Evolutionary conservation across 257 asterid genomes (phyloP).

Genomic region (Solanum megistacrolobum): DNA sequence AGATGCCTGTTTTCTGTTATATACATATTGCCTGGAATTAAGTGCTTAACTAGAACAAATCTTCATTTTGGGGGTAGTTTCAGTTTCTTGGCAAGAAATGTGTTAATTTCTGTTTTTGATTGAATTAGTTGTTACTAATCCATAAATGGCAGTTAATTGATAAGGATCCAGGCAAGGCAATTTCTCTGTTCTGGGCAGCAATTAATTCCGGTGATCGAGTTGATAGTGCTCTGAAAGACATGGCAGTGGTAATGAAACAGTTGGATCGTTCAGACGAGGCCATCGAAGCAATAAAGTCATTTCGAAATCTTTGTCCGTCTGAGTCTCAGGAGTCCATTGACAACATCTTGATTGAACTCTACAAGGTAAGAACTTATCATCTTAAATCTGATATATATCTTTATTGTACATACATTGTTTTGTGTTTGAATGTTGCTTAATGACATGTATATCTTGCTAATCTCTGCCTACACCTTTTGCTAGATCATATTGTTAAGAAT

Average conservation of each 20-base stretch:
- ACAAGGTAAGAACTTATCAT: constrained; percentile 35
- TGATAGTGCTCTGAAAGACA: constrained; percentile 91
- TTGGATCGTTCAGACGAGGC: constrained; percentile 84
- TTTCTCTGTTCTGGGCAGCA: constrained; percentile 91
- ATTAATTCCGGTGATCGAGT: constrained; percentile 89
- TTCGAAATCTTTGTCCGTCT: constrained; percentile 80
- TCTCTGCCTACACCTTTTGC: not conserved
- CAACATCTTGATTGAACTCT: constrained; percentile 71
- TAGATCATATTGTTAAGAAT: not conserved
- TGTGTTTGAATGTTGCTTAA: not conserved
- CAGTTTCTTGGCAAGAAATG: not conserved
- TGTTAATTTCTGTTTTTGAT: not conserved
- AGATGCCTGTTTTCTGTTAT: not conserved
- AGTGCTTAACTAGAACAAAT: not conserved
- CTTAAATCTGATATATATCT: not conserved
- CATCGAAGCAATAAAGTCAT: constrained; percentile 86
- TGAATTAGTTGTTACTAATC: not conserved
- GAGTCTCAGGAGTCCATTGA: constrained; percentile 87
- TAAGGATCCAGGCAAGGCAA: constrained; percentile 68
- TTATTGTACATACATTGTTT: not conserved
- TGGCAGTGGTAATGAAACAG: constrained; percentile 94
- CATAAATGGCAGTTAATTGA: constrained; percentile 22
- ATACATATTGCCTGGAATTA: not conserved
- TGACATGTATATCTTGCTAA: not conserved
- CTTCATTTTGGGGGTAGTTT: not conserved